Conservation (phyloP, 2,329 filamentous ascomycete species). For the Exophiala calicioides region DNA sequence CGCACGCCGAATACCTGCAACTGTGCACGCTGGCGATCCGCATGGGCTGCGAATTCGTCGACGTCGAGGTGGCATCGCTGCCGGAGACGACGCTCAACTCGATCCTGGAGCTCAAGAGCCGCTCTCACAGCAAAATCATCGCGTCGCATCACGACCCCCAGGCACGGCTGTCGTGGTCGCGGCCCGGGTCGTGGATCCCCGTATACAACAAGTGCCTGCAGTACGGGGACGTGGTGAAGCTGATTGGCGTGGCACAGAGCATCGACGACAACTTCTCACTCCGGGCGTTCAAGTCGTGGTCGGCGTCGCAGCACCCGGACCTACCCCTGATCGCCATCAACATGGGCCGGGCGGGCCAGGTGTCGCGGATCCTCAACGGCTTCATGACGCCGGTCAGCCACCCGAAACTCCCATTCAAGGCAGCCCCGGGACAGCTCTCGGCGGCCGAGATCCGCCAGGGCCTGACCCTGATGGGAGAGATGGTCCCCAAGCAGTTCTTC, state of each 20-base stretch:
- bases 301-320: constrained; percentile 65
- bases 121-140: constrained; percentile 78
- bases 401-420: constrained; percentile 83
- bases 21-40: constrained; percentile 79
- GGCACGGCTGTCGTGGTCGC: constrained; percentile 75
- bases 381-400: constrained; percentile 97
- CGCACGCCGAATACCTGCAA: constrained; percentile 67
- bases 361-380: constrained; percentile 84
- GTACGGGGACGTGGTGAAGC: constrained; percentile 90
- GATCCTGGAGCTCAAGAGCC: constrained; percentile 60
- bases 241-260: constrained; percentile 75
- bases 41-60: constrained; percentile 87
- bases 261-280: constrained; percentile 87
- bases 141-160: constrained; percentile 92
- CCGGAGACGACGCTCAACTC: constrained; percentile 72
- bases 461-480: constrained; percentile 75
- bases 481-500: constrained; percentile 74
- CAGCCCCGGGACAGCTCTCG: constrained; percentile 89
- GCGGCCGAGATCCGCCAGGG: constrained; percentile 82
- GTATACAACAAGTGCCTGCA: constrained; percentile 88
- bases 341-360: constrained; percentile 84
- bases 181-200: constrained; percentile 84
- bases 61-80: constrained; percentile 80
- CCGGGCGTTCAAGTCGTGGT: constrained; percentile 75
- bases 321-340: constrained; percentile 93